phyloP scores from a whole-genome alignment of 331 rosid genomes.

The Cucumis variabilis region DNA sequence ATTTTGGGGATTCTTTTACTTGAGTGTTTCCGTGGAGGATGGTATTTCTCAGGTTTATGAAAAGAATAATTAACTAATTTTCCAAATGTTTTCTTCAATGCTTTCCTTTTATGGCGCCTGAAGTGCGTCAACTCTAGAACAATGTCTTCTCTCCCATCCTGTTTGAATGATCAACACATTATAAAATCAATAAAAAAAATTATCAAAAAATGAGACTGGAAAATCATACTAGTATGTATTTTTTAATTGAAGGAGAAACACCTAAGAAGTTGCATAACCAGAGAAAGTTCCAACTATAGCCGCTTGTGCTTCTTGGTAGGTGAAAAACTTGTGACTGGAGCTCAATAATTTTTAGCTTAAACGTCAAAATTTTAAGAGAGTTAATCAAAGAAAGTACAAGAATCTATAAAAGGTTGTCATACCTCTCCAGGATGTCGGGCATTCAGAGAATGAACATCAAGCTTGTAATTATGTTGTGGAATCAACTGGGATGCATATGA shows the following conservation, averaged over 20 bases:
- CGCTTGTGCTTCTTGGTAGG: not conserved
- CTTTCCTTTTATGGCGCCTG: too few species aligned
- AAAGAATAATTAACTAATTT: too few species aligned
- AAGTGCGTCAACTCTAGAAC: too few species aligned
- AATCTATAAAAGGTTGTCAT: conserved; percentile 30
- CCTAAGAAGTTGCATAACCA: not conserved
- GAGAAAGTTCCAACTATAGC: not conserved
- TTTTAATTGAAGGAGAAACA: conserved; percentile 25
- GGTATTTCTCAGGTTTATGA: too few species aligned
- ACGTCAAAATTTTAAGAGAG: not conserved
- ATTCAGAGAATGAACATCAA: conserved; percentile 91
- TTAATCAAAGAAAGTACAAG: not conserved
- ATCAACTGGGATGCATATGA: conserved; percentile 81
- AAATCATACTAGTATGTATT: too few species aligned
- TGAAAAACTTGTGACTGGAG: not conserved
- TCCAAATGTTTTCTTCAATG: too few species aligned
- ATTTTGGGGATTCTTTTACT: conserved; percentile 90
- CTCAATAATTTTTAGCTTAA: not conserved
- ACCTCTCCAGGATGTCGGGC: conserved; percentile 97
- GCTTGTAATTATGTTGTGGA: conserved; percentile 99
- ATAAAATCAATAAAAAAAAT: too few species aligned
- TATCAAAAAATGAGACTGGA: too few species aligned
- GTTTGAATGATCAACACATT: too few species aligned
- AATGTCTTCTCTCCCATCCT: too few species aligned
- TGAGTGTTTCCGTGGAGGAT: too few species aligned